Base-by-base conservation (phyloP, 2,329 filamentous ascomycete species). In the Rachicladosporium sp. region DNA sequence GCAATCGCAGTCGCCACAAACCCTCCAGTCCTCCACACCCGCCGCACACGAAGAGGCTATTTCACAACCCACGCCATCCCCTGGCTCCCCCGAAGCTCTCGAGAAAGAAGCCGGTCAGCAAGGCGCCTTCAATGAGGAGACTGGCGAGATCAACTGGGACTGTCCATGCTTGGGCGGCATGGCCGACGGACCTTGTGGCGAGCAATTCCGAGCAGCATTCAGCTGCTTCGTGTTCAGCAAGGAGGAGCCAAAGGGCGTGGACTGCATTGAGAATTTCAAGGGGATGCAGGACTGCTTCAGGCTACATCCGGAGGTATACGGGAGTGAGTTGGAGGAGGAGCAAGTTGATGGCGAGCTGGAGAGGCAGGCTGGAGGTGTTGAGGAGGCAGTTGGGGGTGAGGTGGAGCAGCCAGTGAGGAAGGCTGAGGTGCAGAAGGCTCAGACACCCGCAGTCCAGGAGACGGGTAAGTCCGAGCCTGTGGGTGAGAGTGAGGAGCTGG, bases 131-230 rank as follows among this genome's bases (percentile, higher is more conserved):
- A 93, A 98, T 64, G 87, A 88, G 2, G 91, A 96, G 68, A 98
- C 91, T 7, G 91, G 91, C 51, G 91, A 98, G 73, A 98, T 98
- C 66, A 98, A 98, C 71, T 98, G 91, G 91, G 91, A 96, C 61
- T 98, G 91, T 64, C 91, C 91, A 10, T 98, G 91, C 61, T 69
- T 98, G 27, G 91, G 91, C 36, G 91, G 91, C 38, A 98, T 98
- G 91, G 91, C 91, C 6, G 68, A 94, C 57, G 91, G 91, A 0
- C 91, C 91, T 39, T 98, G 91, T 59, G 91, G 91, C 35, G 85
- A 93, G 59, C 80, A 96, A 56, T 98, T 98, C 74, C 87, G 81
- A 69, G 79, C 80, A 15, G 91, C 91, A 0, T 98, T 98, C 56
- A 94, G 87, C 74, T 98, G 91, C 68, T 98, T 98, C 56, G 87